Evolutionary conservation across 208 protist genomes (phyloP).

Genomic region (Crithidia expoeki): DNA sequence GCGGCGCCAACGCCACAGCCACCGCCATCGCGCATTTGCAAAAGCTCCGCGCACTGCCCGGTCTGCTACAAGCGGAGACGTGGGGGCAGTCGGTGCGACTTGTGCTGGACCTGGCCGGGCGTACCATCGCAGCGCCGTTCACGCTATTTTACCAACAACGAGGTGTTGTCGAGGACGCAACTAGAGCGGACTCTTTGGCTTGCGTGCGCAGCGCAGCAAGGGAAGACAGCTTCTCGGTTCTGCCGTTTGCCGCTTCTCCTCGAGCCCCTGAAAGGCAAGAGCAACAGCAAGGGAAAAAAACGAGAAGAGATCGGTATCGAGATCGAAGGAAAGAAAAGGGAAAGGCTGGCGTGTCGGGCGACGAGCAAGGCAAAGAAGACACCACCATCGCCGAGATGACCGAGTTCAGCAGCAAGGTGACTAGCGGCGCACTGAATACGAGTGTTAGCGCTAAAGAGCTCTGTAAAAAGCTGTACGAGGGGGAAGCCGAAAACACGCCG

Average conservation of each 20-base stretch:
- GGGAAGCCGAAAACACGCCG: not conserved
- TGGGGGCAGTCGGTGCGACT: constrained; percentile 7
- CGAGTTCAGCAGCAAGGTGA: too few relatives aligned
- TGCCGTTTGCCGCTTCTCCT: not conserved
- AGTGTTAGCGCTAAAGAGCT: too few relatives aligned
- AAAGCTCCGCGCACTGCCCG: constrained; percentile 1
- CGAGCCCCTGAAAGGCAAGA: not conserved
- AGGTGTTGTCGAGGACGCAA: not conserved
- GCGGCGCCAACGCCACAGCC: not conserved
- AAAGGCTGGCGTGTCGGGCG: constrained; percentile 2
- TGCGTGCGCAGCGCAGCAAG: not conserved
- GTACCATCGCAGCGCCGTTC: constrained; percentile 27
- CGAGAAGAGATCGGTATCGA: not conserved
- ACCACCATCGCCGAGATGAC: not conserved
- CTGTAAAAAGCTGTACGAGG: too few relatives aligned
- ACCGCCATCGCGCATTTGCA: not conserved
- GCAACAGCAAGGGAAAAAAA: not conserved
- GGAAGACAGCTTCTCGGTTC: not conserved
- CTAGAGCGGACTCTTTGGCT: not conserved
- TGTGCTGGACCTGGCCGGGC: constrained; percentile 7
- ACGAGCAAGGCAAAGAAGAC: not conserved
- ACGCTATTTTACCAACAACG: constrained; percentile 4
- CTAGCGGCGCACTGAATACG: too few relatives aligned
- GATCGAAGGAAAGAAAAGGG: not conserved
- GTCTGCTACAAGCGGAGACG: constrained; percentile 11